A percentile compares a stretch with the other conserved stretches of the same genome.
Evolutionary conservation across 2,329 filamentous ascomycete species (phyloP).

Genomic region (Sporothrix pseudoabietina): DNA sequence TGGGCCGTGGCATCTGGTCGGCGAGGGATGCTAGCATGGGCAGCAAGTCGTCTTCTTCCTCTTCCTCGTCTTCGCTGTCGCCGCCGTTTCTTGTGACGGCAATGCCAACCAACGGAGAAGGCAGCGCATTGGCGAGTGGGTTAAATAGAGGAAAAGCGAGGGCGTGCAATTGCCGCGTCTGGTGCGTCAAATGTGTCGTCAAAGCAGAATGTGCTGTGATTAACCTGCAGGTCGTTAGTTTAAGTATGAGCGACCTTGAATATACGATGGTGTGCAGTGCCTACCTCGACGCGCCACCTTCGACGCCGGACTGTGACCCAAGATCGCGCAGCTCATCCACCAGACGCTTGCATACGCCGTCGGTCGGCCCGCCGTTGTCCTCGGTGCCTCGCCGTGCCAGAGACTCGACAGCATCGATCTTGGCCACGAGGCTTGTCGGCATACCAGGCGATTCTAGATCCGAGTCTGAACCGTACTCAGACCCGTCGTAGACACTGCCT

Average conservation of each 20-base stretch:
- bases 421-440: slow-evolving; percentile 65
- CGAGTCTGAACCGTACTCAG: slow-evolving; percentile 72
- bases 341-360: slow-evolving; percentile 68
- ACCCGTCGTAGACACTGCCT: slow-evolving; percentile 68
- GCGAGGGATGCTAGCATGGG: slow-evolving; percentile 67
- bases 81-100: slow-evolving; percentile 13
- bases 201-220: slow-evolving; percentile 75
- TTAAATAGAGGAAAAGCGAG: slow-evolving; percentile 71
- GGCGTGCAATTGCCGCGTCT: slow-evolving; percentile 74
- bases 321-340: slow-evolving; percentile 70
- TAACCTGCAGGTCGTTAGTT: slow-evolving; percentile 53
- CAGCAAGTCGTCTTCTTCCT: slow-evolving; percentile 67
- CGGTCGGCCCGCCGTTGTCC: slow-evolving; percentile 64
- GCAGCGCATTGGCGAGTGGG: slow-evolving; percentile 63
- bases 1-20: slow-evolving; percentile 66
- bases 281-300: slow-evolving; percentile 70
- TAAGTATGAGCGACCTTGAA: no score
- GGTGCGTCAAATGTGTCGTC: slow-evolving; percentile 72
- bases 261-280: no score
- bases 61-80: slow-evolving; percentile 35
- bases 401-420: slow-evolving; percentile 72
- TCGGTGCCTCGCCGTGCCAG: slow-evolving; percentile 67
- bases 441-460: slow-evolving; percentile 71
- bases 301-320: slow-evolving; percentile 71
- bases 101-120: slow-evolving; percentile 8